phyloP scores from a whole-genome alignment of 441 rosid species.

The Gossypium aridum region DNA sequence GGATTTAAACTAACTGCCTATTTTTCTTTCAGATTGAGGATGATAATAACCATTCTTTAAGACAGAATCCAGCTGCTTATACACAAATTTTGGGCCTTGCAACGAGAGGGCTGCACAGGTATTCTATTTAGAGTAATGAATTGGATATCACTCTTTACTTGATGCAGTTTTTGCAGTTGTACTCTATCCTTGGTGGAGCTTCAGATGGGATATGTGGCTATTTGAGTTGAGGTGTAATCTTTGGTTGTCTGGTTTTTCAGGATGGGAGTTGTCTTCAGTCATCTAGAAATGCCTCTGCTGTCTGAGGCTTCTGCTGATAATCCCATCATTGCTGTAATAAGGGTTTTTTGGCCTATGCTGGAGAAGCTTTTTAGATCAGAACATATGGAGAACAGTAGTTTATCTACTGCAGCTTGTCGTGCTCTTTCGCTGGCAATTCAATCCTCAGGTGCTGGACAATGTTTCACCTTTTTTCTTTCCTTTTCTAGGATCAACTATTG shows the following conservation, averaged over 20 bases:
- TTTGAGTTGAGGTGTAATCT: constrained; percentile 2
- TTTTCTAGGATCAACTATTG: neutral
- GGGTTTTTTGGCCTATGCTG: constrained; percentile 86
- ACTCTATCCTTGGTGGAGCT: neutral
- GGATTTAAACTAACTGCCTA: constrained; percentile 13
- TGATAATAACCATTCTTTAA: constrained; percentile 40
- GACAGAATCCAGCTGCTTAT: constrained; percentile 72
- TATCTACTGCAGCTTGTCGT: constrained; percentile 86
- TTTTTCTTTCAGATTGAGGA: constrained; percentile 59
- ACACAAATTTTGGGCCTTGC: constrained; percentile 59
- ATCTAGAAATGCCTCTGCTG: constrained; percentile 52
- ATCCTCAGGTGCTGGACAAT: constrained; percentile 60
- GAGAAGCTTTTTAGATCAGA: constrained; percentile 82
- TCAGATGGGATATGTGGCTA: neutral
- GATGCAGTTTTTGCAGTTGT: neutral
- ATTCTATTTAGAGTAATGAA: constrained; percentile 17
- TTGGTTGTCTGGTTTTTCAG: constrained; percentile 30
- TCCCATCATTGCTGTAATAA: constrained; percentile 56
- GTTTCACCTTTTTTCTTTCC: constrained; percentile 9
- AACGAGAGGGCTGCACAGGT: constrained; percentile 87
- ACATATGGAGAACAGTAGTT: constrained; percentile 79
- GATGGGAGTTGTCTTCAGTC: constrained; percentile 85
- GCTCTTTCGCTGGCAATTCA: constrained; percentile 89
- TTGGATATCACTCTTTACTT: neutral
- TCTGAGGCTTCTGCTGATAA: constrained; percentile 53